Evolutionary conservation across 1,284 basidiomycete genomes (phyloP).

Genomic region (Pyrrhoderma noxium): DNA sequence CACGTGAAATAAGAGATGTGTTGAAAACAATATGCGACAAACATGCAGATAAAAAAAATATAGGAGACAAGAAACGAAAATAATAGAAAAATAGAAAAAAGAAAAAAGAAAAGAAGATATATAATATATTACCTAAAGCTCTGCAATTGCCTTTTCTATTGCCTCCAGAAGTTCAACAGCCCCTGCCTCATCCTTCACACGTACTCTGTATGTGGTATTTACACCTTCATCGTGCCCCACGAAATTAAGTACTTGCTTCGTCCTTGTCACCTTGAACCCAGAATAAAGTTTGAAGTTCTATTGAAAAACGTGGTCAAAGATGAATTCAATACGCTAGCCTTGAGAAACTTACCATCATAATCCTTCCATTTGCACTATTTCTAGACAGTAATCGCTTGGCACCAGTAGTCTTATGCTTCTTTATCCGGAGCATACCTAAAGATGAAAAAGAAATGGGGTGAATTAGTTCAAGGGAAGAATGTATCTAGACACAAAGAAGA

Average conservation of each 20-base stretch:
- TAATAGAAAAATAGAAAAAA: neutral
- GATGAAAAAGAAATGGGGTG: neutral
- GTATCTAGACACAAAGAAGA: neutral
- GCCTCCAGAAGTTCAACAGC: constrained; percentile 53
- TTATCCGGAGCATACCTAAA: constrained; percentile 57
- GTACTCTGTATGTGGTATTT: constrained; percentile 54
- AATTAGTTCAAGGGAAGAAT: neutral
- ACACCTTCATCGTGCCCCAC: constrained; percentile 58
- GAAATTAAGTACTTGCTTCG: constrained; percentile 51
- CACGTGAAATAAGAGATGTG: neutral
- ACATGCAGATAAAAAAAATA: neutral
- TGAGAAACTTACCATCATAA: constrained; percentile 51
- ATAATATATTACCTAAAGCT: constrained; percentile 1
- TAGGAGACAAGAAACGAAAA: neutral
- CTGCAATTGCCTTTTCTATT: constrained; percentile 55
- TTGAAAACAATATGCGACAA: neutral
- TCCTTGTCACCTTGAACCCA: constrained; percentile 42
- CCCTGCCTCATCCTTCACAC: constrained; percentile 54
- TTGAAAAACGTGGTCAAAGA: constrained; percentile 9
- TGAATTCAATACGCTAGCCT: neutral
- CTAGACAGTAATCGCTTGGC: constrained; percentile 55
- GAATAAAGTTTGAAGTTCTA: constrained; percentile 64
- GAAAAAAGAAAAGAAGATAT: neutral
- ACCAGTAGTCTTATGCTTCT: constrained; percentile 57
- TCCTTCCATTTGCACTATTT: constrained; percentile 65